phyloP scores from a whole-genome alignment of 192 early-diverging fungal species.

The Diversispora epigaea region DNA sequence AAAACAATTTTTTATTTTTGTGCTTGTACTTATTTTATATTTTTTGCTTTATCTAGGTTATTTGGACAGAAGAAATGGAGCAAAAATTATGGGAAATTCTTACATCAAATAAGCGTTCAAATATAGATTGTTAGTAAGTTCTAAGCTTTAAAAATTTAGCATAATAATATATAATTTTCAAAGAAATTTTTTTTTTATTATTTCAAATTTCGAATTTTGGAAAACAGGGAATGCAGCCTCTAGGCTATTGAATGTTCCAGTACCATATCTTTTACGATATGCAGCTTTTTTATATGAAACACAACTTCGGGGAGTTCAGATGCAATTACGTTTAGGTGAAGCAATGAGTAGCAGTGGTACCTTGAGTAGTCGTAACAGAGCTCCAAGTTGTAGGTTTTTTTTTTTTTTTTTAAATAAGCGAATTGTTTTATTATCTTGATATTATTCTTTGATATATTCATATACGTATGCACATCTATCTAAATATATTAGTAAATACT shows the following conservation, averaged over 20 bases:
- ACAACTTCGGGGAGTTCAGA: slow-evolving; percentile 50
- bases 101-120: slow-evolving; percentile 48
- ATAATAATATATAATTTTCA: not conserved
- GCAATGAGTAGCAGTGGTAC: slow-evolving; percentile 19
- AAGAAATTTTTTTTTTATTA: not conserved
- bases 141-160: not conserved
- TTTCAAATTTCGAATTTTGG: not conserved
- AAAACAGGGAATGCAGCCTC: slow-evolving; percentile 52
- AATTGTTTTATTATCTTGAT: not conserved
- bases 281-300: slow-evolving; percentile 56
- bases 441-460: not conserved
- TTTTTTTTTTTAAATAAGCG: not conserved
- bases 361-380: slow-evolving; percentile 12
- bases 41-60: slow-evolving; percentile 34
- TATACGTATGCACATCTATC: not conserved
- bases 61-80: slow-evolving; percentile 64
- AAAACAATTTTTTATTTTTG: no score
- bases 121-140: slow-evolving; percentile 52
- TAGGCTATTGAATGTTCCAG: slow-evolving; percentile 51
- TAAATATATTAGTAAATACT: not conserved
- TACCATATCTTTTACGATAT: slow-evolving; percentile 53
- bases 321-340: slow-evolving; percentile 41
- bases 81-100: slow-evolving; percentile 56
- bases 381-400: slow-evolving; percentile 24
- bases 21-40: not conserved